Conservation (phyloP, 2,329 filamentous ascomycete species). For the Epichloe sp. region DNA sequence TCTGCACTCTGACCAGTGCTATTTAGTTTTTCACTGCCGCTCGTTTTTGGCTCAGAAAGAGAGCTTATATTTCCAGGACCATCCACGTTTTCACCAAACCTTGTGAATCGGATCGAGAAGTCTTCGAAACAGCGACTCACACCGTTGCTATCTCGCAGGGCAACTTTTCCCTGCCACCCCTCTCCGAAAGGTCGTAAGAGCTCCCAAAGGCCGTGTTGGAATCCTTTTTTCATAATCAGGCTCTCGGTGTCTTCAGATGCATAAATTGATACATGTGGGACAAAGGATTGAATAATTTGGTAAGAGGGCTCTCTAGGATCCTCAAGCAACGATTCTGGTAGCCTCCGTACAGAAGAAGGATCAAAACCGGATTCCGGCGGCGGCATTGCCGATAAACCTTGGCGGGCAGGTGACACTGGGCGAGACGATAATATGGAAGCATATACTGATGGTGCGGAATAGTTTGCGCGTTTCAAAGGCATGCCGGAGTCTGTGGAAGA, state of each 20-base stretch:
- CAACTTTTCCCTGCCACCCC: slow-evolving; percentile 72
- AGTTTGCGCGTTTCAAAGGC: slow-evolving; percentile 40
- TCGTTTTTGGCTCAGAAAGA: slow-evolving; percentile 13
- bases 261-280: slow-evolving; percentile 77
- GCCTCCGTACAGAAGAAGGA: slow-evolving; percentile 28
- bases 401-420: slow-evolving; percentile 52
- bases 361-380: slow-evolving; percentile 47
- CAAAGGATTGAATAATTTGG: slow-evolving; percentile 71
- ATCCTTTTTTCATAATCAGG: slow-evolving; percentile 70
- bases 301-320: slow-evolving; percentile 42
- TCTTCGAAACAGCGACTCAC: slow-evolving; percentile 75
- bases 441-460: slow-evolving; percentile 48
- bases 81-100: slow-evolving; percentile 48
- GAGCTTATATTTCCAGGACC: slow-evolving; percentile 29
- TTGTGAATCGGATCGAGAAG: slow-evolving; percentile 76
- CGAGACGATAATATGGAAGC: slow-evolving; percentile 55
- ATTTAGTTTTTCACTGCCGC: slow-evolving; percentile 25
- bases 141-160: slow-evolving; percentile 80
- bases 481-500: slow-evolving; percentile 40
- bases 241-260: slow-evolving; percentile 78
- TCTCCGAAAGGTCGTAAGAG: slow-evolving; percentile 87
- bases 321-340: slow-evolving; percentile 30
- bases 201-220: slow-evolving; percentile 69
- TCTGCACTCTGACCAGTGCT: slow-evolving; percentile 15
- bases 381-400: slow-evolving; percentile 42